Percentiles rank a stretch among this genome's conserved stretches.
Conservation (phyloP, 2,329 filamentous ascomycete genomes). For the Aspergillus ibericus region DNA sequence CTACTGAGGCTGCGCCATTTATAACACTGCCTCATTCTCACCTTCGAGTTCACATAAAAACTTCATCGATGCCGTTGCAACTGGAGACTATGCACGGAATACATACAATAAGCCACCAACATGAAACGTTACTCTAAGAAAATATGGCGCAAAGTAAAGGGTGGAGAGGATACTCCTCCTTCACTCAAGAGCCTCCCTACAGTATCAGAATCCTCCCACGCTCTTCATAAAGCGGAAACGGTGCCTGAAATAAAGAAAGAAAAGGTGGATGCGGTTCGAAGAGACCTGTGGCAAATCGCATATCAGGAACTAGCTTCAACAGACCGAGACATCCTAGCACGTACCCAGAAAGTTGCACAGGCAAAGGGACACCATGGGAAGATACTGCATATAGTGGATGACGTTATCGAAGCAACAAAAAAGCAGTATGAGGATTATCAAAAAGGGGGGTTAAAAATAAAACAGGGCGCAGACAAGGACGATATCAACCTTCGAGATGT, state of each 20-base stretch:
- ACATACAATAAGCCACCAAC: neutral
- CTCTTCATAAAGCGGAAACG: neutral
- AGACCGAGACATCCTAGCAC: neutral
- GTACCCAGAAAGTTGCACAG: neutral
- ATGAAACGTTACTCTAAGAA: neutral
- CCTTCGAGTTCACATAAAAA: neutral
- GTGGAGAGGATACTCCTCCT: neutral
- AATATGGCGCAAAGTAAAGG: neutral
- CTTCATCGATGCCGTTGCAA: too few species aligned
- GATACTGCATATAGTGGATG: neutral
- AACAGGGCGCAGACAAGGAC: neutral
- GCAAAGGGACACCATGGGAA: neutral
- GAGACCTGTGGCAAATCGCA: neutral
- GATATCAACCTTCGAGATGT: neutral
- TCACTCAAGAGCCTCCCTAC: neutral
- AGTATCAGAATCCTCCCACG: neutral
- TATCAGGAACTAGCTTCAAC: neutral
- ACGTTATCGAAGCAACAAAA: neutral
- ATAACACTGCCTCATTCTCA: neutral
- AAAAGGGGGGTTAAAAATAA: neutral
- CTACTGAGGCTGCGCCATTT: too few species aligned
- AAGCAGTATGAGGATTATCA: neutral
- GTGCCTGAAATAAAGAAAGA: neutral
- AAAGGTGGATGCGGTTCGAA: neutral
- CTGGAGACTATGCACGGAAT: neutral